These are phyloP conservation scores for Cubamyces sp. DNA, from an alignment of 768 basidiomycete species.

Conservation along the genomic window DNA sequence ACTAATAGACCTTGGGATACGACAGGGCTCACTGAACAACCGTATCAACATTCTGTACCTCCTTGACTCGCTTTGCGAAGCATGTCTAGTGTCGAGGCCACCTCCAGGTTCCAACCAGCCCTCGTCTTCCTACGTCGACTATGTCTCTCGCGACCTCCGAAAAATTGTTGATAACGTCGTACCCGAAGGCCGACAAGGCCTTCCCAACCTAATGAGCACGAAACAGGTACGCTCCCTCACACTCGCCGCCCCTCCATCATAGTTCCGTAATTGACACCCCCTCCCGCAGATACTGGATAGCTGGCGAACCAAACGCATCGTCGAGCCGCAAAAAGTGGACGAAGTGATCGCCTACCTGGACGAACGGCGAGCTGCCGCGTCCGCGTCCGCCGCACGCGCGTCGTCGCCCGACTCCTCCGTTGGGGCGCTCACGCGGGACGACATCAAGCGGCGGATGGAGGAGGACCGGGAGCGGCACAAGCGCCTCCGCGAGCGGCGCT, in stretches of 20 bases:
- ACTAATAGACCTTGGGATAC: not conserved
- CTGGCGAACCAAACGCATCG: constrained; percentile 83
- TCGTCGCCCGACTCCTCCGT: constrained; percentile 31
- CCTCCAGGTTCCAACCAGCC: constrained; percentile 46
- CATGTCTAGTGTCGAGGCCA: constrained; percentile 69
- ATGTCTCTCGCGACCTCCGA: constrained; percentile 74
- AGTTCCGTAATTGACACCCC: not conserved
- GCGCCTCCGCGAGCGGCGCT: constrained; percentile 85
- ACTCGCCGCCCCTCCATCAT: not conserved
- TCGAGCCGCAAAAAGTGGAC: constrained; percentile 80
- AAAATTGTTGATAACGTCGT: constrained; percentile 87
- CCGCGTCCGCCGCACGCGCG: constrained; percentile 27
- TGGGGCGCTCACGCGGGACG: constrained; percentile 43
- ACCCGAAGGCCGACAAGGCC: constrained; percentile 82
- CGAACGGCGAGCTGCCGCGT: constrained; percentile 41
- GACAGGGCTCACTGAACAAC: constrained; percentile 76
- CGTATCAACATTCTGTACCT: constrained; percentile 94
- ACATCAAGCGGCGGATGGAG: constrained; percentile 85
- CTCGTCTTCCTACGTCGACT: constrained; percentile 72
- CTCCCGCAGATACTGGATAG: constrained; percentile 81
- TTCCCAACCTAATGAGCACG: constrained; percentile 85
- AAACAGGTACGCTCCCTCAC: constrained; percentile 65
- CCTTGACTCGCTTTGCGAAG: constrained; percentile 85
- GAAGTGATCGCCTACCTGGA: constrained; percentile 63
- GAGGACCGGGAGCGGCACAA: constrained; percentile 94